These are phyloP conservation scores for Nakazawaea populi DNA, from an alignment of 805 yeast genomes.

Conservation along the genomic window DNA sequence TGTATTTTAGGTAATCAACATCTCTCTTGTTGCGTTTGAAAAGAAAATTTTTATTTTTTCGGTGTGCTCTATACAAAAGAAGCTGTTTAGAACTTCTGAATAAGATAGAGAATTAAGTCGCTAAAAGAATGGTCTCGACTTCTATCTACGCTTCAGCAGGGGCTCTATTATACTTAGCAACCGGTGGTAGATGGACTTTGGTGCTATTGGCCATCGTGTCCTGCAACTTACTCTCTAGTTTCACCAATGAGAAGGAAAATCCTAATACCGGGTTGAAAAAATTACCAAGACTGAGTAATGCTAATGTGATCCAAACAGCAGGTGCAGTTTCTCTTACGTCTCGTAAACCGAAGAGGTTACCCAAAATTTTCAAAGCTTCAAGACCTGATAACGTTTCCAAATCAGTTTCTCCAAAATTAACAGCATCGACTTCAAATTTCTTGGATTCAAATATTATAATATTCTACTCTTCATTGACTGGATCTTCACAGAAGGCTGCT, in stretches of 20 bases:
- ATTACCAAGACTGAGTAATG: background rate
- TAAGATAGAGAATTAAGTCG: no score
- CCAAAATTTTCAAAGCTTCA: conserved; percentile 36
- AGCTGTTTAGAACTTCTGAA: background rate
- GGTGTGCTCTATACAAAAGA: background rate
- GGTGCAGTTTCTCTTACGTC: conserved; percentile 2
- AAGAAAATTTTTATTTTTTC: background rate
- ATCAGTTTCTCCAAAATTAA: conserved; percentile 24
- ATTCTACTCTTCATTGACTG: conserved; percentile 83
- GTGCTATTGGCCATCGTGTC: conserved; percentile 20
- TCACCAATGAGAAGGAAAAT: background rate
- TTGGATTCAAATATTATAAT: conserved; percentile 56
- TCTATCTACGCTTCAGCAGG: conserved; percentile 1
- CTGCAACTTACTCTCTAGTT: conserved; percentile 10
- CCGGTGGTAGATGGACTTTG: conserved; percentile 39
- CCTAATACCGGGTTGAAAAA: background rate
- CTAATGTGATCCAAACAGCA: background rate
- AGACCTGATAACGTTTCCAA: conserved; percentile 13
- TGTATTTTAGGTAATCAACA: background rate
- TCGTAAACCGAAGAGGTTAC: conserved; percentile 26
- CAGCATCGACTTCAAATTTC: conserved; percentile 31
- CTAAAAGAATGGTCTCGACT: background rate
- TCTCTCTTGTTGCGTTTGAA: background rate
- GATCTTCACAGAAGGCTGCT: conserved; percentile 72
- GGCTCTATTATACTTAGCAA: conserved; percentile 23